These are phyloP conservation scores for Fragaria ananassa DNA, from an alignment of 306 rosid species.

Conservation along the genomic window DNA sequence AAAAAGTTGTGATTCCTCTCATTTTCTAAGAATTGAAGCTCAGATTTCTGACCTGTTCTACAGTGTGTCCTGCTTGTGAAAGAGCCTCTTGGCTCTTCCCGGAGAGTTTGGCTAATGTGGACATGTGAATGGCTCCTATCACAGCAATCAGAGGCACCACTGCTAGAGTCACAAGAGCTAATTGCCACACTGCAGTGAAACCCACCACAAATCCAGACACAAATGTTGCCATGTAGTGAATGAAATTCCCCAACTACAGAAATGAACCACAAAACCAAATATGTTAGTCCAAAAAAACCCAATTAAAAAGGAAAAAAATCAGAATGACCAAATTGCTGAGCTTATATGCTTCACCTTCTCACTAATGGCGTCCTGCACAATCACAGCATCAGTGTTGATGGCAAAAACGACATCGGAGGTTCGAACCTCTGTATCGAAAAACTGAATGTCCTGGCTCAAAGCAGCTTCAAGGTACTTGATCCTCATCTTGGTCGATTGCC, in stretches of 20 bases:
- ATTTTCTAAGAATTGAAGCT: background rate
- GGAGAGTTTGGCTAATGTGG: slow-evolving; percentile 80
- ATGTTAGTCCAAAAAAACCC: background rate
- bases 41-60: slow-evolving; percentile 68
- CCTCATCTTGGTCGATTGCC: slow-evolving; percentile 96
- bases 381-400: slow-evolving; percentile 83
- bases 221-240: slow-evolving; percentile 96
- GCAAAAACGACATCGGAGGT: slow-evolving; percentile 94
- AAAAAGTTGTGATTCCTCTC: background rate
- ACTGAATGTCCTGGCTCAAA: slow-evolving; percentile 83
- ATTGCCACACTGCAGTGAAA: slow-evolving; percentile 96
- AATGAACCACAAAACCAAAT: background rate
- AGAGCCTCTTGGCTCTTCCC: slow-evolving; percentile 86
- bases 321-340: background rate
- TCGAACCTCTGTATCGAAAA: slow-evolving; percentile 85
- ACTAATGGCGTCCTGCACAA: slow-evolving; percentile 98
- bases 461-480: slow-evolving; percentile 90
- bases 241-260: slow-evolving; percentile 89
- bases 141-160: slow-evolving; percentile 93
- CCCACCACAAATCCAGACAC: slow-evolving; percentile 96
- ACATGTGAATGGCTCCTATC: slow-evolving; percentile 80
- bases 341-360: slow-evolving; percentile 68
- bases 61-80: slow-evolving; percentile 89
- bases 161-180: slow-evolving; percentile 89
- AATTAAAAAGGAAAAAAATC: background rate